These are phyloP conservation scores for Pouteria glomerata DNA, from an alignment of 148 eudicot genomes.

Conservation along the genomic window DNA sequence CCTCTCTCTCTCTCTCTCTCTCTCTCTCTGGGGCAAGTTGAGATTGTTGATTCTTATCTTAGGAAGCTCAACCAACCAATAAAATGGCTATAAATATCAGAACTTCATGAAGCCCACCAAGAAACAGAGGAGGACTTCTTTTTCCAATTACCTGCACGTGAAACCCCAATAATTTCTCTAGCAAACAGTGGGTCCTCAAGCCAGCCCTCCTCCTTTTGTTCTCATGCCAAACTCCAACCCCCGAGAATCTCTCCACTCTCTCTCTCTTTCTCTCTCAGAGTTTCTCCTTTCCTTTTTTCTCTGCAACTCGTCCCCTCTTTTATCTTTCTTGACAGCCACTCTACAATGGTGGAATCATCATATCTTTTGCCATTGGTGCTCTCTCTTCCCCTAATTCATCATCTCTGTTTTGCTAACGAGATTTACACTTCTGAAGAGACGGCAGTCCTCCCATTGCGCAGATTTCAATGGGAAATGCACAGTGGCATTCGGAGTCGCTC, in stretches of 20 bases:
- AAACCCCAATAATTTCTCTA: conserved; percentile 58
- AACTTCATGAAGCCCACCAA: conserved; percentile 3
- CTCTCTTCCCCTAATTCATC: conserved; percentile 7
- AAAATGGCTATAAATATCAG: background rate
- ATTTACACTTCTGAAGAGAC: no score
- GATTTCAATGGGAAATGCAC: conserved; percentile 13
- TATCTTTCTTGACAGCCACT: background rate
- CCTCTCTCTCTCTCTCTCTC: no score
- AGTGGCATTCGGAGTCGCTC: conserved; percentile 13
- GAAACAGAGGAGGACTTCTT: background rate
- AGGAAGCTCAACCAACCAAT: conserved; percentile 18
- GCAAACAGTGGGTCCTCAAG: conserved; percentile 43
- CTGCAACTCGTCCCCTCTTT: conserved; percentile 16
- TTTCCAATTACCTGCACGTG: conserved; percentile 36
- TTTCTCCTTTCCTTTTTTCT: background rate
- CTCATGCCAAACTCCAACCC: conserved; percentile 34
- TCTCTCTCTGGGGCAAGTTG: no score
- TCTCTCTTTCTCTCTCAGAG: conserved; percentile 6
- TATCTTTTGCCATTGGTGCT: conserved; percentile 14
- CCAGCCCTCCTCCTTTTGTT: conserved; percentile 49
- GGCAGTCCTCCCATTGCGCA: conserved; percentile 24
- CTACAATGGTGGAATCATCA: conserved; percentile 20
- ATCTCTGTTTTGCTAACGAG: conserved; percentile 7
- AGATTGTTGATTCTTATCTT: no score
- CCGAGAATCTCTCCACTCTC: conserved; percentile 27